phyloP scores from a whole-genome alignment of 148 eudicot genomes.

The Rhododendron ferrugineum region DNA sequence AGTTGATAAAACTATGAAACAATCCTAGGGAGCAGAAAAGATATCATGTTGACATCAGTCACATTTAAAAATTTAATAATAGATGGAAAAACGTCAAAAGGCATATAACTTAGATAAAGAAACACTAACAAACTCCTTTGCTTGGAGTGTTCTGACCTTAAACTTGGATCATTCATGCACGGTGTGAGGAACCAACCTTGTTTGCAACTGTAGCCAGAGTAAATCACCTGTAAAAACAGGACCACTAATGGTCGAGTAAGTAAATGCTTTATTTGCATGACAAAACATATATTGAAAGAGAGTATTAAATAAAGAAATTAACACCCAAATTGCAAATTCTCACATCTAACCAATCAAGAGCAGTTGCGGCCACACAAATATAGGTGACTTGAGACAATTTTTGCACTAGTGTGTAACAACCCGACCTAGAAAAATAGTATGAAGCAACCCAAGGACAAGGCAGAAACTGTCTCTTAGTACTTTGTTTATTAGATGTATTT shows the following conservation, averaged over 20 bases:
- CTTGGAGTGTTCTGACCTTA: constrained; percentile 44
- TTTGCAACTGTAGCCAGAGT: constrained; percentile 83
- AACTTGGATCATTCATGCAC: constrained; percentile 69
- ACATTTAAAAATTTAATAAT: neutral
- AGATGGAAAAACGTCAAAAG: neutral
- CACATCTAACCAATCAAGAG: neutral
- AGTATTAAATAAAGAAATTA: neutral
- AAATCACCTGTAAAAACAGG: constrained; percentile 50
- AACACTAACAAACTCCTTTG: neutral
- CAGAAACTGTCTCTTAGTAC: neutral
- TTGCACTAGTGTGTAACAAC: neutral
- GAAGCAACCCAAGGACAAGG: neutral
- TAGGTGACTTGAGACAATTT: neutral
- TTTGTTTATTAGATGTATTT: neutral
- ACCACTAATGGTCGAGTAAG: neutral
- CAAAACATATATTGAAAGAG: neutral
- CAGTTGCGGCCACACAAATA: neutral
- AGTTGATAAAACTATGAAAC: neutral
- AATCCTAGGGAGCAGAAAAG: neutral
- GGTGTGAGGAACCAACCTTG: constrained; percentile 97
- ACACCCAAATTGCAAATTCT: neutral
- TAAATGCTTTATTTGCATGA: neutral
- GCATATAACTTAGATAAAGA: neutral
- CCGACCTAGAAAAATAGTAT: neutral
- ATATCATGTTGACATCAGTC: neutral